phyloP scores from a whole-genome alignment of 2,329 filamentous ascomycete genomes.

The Trichoderma harzianum region DNA sequence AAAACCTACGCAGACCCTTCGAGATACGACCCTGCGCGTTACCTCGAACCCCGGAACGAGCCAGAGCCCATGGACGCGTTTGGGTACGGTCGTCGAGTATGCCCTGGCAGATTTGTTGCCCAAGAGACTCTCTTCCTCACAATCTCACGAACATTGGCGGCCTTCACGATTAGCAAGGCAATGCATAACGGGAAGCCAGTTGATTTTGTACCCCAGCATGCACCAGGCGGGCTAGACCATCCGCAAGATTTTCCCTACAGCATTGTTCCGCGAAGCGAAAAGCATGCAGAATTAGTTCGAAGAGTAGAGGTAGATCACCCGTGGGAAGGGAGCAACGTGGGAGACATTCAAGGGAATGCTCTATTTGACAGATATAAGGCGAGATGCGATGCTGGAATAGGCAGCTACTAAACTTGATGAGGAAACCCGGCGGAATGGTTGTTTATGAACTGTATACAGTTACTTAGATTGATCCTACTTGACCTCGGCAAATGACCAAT shows the following conservation, averaged over 20 bases:
- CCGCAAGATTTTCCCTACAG: not conserved
- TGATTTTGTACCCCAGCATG: not conserved
- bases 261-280: not conserved
- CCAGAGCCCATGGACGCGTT: conserved; percentile 11
- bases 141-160: not conserved
- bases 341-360: not conserved
- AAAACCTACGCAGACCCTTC: conserved; percentile 40
- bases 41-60: conserved; percentile 24
- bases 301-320: conserved; percentile 1
- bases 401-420: not conserved
- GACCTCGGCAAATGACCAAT: not conserved
- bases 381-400: accelerated
- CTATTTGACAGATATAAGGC: not conserved
- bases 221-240: not conserved
- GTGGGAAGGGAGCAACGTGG: not conserved
- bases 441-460: too few relatives aligned
- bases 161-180: not conserved
- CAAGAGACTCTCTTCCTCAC: not conserved
- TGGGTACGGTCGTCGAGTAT: conserved; percentile 11
- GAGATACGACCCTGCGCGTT: conserved; percentile 30
- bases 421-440: not conserved
- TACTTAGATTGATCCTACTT: not conserved
- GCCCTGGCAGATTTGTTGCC: not conserved
- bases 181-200: not conserved
- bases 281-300: not conserved